A percentile compares a stretch with the other conserved stretches of the same genome.
Conservation (phyloP, 164 flowering plant species). For the Saururus chinensis region DNA sequence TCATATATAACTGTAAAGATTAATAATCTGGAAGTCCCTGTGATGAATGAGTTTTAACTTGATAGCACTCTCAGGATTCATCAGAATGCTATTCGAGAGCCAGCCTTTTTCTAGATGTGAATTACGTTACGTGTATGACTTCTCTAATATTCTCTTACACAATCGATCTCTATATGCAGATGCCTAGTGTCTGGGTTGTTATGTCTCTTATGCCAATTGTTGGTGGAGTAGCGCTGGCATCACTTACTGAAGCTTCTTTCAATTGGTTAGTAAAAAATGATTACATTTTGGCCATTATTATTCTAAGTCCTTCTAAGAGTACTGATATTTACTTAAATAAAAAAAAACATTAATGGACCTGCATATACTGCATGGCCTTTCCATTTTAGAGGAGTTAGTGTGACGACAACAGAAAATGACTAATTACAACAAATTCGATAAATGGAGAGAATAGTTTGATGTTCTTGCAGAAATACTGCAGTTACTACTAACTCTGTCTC, state of each 20-base stretch:
- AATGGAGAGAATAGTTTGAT: not conserved
- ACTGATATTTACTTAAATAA: not conserved
- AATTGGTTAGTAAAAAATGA: slow-evolving; percentile 46
- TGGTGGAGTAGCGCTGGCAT: slow-evolving; percentile 95
- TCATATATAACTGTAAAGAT: too few relatives aligned
- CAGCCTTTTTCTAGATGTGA: too few relatives aligned
- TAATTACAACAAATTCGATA: too few relatives aligned
- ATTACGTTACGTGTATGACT: not conserved
- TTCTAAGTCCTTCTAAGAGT: not conserved
- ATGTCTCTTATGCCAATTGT: slow-evolving; percentile 80
- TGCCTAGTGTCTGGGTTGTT: slow-evolving; percentile 76
- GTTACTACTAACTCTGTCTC: not conserved
- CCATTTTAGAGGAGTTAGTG: too few relatives aligned
- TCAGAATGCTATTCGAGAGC: too few relatives aligned
- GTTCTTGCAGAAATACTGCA: too few relatives aligned
- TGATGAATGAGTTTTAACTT: too few relatives aligned
- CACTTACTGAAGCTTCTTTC: slow-evolving; percentile 85
- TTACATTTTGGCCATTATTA: not conserved
- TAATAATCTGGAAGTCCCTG: too few relatives aligned
- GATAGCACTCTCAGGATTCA: too few relatives aligned
- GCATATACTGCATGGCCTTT: not conserved
- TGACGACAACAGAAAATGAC: too few relatives aligned
- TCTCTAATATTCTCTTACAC: not conserved
- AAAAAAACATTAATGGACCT: not conserved
- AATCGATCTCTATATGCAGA: slow-evolving; percentile 21